Percentiles rank a stretch among this genome's conserved stretches.
Evolutionary conservation across 768 basidiomycete genomes (phyloP).

Genomic region (Pilatotrama ljubarskyi): DNA sequence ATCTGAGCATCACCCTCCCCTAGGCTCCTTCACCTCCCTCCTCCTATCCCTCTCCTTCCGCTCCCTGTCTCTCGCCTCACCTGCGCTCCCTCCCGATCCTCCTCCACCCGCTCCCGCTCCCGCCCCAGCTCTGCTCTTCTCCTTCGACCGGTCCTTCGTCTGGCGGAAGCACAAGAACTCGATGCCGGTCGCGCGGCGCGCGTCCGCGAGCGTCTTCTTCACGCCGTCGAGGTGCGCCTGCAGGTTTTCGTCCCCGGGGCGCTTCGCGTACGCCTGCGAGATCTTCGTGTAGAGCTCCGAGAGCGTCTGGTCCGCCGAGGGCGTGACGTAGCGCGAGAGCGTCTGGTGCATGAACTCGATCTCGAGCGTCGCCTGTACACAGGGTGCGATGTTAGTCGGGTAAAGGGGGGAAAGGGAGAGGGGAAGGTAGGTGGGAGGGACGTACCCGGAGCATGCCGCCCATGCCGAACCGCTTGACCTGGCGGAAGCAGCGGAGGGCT

Average conservation of each 20-base stretch:
- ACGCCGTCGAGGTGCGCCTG: slow-evolving; percentile 88
- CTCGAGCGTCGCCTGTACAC: slow-evolving; percentile 88
- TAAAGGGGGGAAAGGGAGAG: neutral
- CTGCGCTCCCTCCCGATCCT: too few relatives aligned
- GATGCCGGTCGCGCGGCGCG: slow-evolving; percentile 86
- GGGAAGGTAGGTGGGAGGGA: slow-evolving; percentile 16
- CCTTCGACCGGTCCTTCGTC: slow-evolving; percentile 47
- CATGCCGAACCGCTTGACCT: slow-evolving; percentile 92
- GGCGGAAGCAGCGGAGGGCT: slow-evolving; percentile 81
- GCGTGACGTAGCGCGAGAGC: slow-evolving; percentile 82
- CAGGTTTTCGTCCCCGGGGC: slow-evolving; percentile 82
- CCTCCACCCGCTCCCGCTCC: neutral
- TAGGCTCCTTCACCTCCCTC: slow-evolving; percentile 1
- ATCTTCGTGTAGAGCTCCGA: slow-evolving; percentile 94
- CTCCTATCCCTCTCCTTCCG: slow-evolving; percentile 5
- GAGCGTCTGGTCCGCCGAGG: slow-evolving; percentile 77
- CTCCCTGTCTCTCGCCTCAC: slow-evolving; percentile 5
- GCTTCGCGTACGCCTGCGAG: slow-evolving; percentile 86
- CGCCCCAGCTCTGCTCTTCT: slow-evolving; percentile 14
- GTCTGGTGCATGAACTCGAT: slow-evolving; percentile 99
- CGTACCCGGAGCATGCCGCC: slow-evolving; percentile 96
- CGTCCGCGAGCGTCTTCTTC: slow-evolving; percentile 86
- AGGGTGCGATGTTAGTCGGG: neutral
- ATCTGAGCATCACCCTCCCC: neutral
- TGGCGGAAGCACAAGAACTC: slow-evolving; percentile 94